These are phyloP conservation scores for Microdochium paspali DNA, from an alignment of 2,329 filamentous ascomycete genomes.

Conservation along the genomic window DNA sequence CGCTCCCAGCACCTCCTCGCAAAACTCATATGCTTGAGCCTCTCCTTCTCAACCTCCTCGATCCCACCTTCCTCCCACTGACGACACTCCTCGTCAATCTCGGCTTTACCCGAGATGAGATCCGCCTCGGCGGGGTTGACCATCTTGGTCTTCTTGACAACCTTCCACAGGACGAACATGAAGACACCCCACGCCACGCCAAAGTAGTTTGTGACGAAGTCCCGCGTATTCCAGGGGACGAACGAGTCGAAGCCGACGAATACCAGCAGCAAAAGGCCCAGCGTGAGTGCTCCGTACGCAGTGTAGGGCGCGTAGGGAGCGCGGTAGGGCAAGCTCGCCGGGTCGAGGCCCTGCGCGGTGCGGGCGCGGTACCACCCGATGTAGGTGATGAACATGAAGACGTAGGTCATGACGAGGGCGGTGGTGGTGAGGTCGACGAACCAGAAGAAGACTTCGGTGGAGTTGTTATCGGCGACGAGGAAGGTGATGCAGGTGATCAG, in stretches of 20 bases:
- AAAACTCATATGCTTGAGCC: constrained; percentile 24
- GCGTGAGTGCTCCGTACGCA: constrained; percentile 35
- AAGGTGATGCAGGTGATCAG: constrained; percentile 24
- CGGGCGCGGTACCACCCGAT: constrained; percentile 41
- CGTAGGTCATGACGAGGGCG: constrained; percentile 31
- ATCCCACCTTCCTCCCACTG: constrained; percentile 35
- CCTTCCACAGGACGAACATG: constrained; percentile 59
- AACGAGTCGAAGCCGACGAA: constrained; percentile 50
- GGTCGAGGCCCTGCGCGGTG: constrained; percentile 38
- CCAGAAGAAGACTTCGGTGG: constrained; percentile 29
- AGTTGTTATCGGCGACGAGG: constrained; percentile 24
- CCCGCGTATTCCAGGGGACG: constrained; percentile 34
- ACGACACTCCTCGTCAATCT: constrained; percentile 48
- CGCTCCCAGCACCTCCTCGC: constrained; percentile 25
- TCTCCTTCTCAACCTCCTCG: constrained; percentile 30
- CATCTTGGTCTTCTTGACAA: constrained; percentile 50
- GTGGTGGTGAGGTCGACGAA: constrained; percentile 31
- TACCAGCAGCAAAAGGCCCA: constrained; percentile 38
- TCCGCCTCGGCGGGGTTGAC: constrained; percentile 48
- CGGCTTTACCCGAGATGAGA: constrained; percentile 50
- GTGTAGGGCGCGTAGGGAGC: constrained; percentile 41
- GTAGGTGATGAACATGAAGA: constrained; percentile 34
- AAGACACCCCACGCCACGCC: constrained; percentile 39
- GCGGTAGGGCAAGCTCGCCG: constrained; percentile 37
- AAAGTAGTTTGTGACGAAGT: constrained; percentile 45